Evolutionary conservation across 1,139 yeast genomes (phyloP).

Genomic region (Pneumocystis murina): DNA sequence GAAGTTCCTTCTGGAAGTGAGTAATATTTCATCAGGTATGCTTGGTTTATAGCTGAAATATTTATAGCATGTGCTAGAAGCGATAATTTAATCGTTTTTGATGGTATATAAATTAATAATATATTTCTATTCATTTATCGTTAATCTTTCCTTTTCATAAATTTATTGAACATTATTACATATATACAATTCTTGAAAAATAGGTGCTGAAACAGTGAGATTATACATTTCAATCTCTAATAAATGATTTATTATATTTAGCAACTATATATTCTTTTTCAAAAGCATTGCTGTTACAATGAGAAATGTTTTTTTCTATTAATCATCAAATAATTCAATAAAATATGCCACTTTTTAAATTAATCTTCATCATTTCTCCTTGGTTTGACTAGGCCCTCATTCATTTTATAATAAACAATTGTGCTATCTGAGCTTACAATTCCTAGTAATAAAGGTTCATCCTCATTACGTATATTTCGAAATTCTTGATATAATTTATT

Average conservation of each 20-base stretch:
- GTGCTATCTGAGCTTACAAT: slow-evolving; percentile 10
- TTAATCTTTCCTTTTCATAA: too few relatives aligned
- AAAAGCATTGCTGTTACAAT: too few relatives aligned
- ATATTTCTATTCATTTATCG: background rate
- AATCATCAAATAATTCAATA: too few relatives aligned
- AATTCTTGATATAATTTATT: slow-evolving; percentile 1
- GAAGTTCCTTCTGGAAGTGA: slow-evolving; percentile 9
- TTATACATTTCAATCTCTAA: too few relatives aligned
- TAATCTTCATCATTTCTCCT: slow-evolving; percentile 1
- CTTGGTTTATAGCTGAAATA: background rate
- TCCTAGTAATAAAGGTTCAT: slow-evolving; percentile 3
- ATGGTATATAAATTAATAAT: background rate
- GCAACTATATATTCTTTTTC: too few relatives aligned
- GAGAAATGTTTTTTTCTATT: too few relatives aligned
- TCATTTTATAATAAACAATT: slow-evolving; percentile 8
- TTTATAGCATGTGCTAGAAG: background rate
- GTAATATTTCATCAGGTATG: slow-evolving; percentile 4
- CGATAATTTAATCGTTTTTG: background rate
- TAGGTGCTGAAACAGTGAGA: too few relatives aligned
- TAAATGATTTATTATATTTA: too few relatives aligned
- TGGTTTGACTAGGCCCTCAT: slow-evolving; percentile 7
- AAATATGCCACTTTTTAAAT: background rate
- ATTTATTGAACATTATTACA: too few relatives aligned
- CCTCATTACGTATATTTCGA: background rate
- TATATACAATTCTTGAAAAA: too few relatives aligned